A percentile compares a stretch with the other conserved stretches of the same genome.
These are phyloP conservation scores for Macrophomina phaseolina DNA, from an alignment of 2,329 filamentous ascomycete genomes.

Conservation along the genomic window DNA sequence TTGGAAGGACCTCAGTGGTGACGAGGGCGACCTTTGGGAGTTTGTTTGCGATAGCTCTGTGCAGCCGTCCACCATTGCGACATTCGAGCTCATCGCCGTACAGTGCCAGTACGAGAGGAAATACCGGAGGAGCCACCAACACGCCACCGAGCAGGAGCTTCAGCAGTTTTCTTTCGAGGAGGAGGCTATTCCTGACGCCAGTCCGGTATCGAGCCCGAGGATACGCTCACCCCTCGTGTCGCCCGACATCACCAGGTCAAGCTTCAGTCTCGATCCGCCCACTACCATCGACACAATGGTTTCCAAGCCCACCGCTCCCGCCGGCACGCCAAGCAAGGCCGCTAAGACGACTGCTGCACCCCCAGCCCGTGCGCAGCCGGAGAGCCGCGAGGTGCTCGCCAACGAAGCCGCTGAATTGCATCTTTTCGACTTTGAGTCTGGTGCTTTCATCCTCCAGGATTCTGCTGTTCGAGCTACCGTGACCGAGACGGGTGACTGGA, in stretches of 20 bases:
- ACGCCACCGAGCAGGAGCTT: constrained; percentile 81
- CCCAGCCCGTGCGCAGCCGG: constrained; percentile 66
- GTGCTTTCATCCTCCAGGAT: constrained; percentile 84
- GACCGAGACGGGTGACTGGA: constrained; percentile 85
- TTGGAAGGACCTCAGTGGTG: constrained; percentile 93
- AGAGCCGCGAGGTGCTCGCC: constrained; percentile 73
- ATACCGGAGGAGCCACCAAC: constrained; percentile 78
- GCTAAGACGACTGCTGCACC: constrained; percentile 64
- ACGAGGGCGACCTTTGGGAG: constrained; percentile 94
- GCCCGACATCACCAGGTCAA: constrained; percentile 31
- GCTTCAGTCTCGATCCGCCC: constrained; percentile 25
- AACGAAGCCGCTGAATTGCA: constrained; percentile 85
- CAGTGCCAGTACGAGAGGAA: constrained; percentile 99
- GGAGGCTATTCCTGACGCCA: constrained; percentile 64
- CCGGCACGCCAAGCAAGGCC: constrained; percentile 52
- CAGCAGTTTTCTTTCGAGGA: constrained; percentile 80
- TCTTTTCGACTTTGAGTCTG: constrained; percentile 87
- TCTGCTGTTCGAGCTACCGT: constrained; percentile 77
- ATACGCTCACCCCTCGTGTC: constrained; percentile 44
- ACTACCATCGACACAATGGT: constrained; percentile 26
- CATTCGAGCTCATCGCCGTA: constrained; percentile 81
- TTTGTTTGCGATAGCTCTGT: constrained; percentile 88
- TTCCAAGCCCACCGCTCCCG: constrained; percentile 35
- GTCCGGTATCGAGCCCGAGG: constrained; percentile 59
- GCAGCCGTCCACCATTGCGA: constrained; percentile 71